These are phyloP conservation scores for Clathrospora elynae DNA, from an alignment of 2,329 filamentous ascomycete species.

Conservation along the genomic window DNA sequence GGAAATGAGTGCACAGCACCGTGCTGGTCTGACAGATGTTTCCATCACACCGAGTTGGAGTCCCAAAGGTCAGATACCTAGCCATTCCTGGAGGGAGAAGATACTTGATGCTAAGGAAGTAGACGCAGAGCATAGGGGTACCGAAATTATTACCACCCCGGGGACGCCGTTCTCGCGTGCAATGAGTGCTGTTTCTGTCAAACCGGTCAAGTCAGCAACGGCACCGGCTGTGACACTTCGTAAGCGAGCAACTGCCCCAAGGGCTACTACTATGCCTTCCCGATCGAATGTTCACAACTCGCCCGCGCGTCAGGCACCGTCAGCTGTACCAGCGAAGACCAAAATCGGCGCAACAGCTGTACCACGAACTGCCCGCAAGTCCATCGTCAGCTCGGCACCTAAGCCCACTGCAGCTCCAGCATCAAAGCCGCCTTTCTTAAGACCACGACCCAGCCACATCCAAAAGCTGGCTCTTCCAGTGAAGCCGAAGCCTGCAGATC, in stretches of 20 bases:
- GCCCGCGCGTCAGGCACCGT: neutral
- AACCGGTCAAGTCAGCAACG: neutral
- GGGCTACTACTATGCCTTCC: neutral
- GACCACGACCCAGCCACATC: neutral
- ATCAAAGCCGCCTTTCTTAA: neutral
- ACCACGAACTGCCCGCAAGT: neutral
- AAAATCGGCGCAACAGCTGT: neutral
- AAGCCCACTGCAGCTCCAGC: neutral
- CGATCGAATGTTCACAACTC: neutral
- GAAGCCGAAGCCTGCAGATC: neutral
- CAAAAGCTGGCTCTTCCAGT: slow-evolving; percentile 3
- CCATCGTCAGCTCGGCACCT: neutral
- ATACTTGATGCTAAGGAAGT: neutral
- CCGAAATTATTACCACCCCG: neutral
- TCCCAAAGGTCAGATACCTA: neutral
- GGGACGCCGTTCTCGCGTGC: slow-evolving; percentile 2
- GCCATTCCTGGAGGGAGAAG: neutral
- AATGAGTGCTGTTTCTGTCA: neutral
- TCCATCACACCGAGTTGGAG: neutral
- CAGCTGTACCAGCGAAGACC: neutral
- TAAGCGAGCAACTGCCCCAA: neutral
- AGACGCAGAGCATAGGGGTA: neutral
- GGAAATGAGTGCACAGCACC: neutral
- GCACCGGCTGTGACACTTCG: neutral
- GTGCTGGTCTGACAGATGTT: neutral